Conservation (phyloP, 2,329 filamentous ascomycete genomes). For the Stachybotrys echinatus region DNA sequence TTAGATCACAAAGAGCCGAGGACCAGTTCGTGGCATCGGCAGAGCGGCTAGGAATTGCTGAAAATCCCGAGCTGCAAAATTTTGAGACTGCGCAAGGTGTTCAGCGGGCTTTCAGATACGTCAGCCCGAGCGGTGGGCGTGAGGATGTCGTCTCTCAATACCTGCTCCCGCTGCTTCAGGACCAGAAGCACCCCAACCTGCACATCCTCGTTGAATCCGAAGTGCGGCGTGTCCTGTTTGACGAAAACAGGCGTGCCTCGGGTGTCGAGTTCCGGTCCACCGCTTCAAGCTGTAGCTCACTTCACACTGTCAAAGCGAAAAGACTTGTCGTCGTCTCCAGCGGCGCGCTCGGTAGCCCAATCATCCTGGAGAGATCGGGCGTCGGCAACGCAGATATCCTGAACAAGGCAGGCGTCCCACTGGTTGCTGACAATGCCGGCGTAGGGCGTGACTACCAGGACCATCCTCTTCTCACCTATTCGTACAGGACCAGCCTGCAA, state of each 20-base stretch:
- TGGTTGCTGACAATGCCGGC: constrained; percentile 38
- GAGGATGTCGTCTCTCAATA: not conserved
- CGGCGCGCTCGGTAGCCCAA: constrained; percentile 45
- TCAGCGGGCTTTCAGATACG: not conserved
- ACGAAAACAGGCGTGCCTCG: constrained; percentile 1
- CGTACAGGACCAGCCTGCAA: constrained; percentile 30
- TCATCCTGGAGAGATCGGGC: constrained; percentile 55
- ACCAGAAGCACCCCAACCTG: not conserved
- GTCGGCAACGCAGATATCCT: constrained; percentile 45
- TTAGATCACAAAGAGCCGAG: not conserved
- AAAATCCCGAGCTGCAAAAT: not conserved
- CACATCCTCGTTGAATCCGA: not conserved
- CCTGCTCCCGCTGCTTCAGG: not conserved
- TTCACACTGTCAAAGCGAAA: not conserved
- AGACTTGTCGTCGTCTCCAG: constrained; percentile 14
- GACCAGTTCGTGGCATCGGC: not conserved
- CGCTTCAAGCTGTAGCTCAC: not conserved
- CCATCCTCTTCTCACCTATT: constrained; percentile 44
- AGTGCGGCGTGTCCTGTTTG: not conserved
- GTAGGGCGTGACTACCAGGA: constrained; percentile 49
- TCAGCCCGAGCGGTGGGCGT: not conserved
- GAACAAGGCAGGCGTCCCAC: constrained; percentile 33
- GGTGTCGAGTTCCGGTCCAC: constrained; percentile 5
- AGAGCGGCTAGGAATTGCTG: not conserved
- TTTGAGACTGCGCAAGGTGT: not conserved